These are phyloP conservation scores for Magnusiomyces paraingens DNA, from an alignment of 1,139 yeast species.

Conservation along the genomic window DNA sequence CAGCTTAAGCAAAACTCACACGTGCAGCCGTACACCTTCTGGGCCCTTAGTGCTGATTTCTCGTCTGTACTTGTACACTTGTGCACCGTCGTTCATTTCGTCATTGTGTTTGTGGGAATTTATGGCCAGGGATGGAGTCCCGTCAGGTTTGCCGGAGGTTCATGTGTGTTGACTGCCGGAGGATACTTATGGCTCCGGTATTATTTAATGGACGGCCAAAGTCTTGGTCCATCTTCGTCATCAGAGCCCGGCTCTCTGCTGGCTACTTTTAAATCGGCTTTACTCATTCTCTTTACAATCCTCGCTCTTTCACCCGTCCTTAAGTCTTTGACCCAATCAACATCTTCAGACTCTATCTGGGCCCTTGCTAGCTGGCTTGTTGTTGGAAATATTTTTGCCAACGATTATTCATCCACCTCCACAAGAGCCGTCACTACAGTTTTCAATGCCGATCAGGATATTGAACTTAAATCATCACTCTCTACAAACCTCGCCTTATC, in stretches of 20 bases:
- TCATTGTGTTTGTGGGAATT: constrained; percentile 52
- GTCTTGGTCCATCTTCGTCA: no score
- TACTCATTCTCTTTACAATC: constrained; percentile 61
- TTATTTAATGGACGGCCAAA: no score
- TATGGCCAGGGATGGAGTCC: constrained; percentile 33
- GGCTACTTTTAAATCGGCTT: constrained; percentile 51
- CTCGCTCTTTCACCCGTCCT: constrained; percentile 82
- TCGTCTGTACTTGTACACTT: constrained; percentile 62
- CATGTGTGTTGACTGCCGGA: constrained; percentile 32
- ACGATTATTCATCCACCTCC: constrained; percentile 47
- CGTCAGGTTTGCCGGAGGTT: constrained; percentile 27
- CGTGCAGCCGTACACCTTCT: constrained; percentile 60
- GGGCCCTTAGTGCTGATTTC: constrained; percentile 60
- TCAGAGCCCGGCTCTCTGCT: constrained; percentile 7
- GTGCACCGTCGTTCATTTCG: constrained; percentile 53
- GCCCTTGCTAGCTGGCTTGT: constrained; percentile 77
- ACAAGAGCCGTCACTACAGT: constrained; percentile 19
- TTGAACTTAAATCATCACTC: constrained; percentile 46
- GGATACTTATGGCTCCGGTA: constrained; percentile 33
- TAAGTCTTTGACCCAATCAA: constrained; percentile 79
- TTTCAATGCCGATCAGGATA: not conserved
- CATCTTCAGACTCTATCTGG: constrained; percentile 95
- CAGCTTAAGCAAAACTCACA: constrained; percentile 73
- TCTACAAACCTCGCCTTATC: constrained; percentile 80
- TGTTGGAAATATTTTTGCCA: constrained; percentile 56